A percentile compares a stretch with the other conserved stretches of the same genome.
Conservation (phyloP, 2,329 filamentous ascomycete species). For the Endothia cerciana region DNA sequence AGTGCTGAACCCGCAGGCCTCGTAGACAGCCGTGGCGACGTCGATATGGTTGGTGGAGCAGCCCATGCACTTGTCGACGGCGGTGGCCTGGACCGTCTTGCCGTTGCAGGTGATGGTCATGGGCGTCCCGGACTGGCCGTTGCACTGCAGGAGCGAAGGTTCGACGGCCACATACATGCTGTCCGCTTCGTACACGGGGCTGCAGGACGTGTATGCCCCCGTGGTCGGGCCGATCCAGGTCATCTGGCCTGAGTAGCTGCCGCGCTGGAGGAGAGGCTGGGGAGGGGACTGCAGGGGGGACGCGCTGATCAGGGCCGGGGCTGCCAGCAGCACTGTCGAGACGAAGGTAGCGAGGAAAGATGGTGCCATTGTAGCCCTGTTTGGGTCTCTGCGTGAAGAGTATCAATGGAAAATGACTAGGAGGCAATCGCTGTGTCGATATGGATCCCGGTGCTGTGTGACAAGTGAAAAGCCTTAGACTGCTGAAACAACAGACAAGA, state of each 20-base stretch:
- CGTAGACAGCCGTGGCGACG: conserved; percentile 22
- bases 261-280: conserved; percentile 14
- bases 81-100: conserved; percentile 34
- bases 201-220: conserved; percentile 8
- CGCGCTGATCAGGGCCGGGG: conserved; percentile 1
- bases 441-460: no score
- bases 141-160: conserved; percentile 15
- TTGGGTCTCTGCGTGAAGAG: not conserved
- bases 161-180: conserved; percentile 26
- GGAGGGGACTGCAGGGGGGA: conserved; percentile 4
- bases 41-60: conserved; percentile 16
- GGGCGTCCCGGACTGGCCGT: conserved; percentile 1
- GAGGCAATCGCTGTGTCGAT: not conserved
- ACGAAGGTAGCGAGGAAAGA: not conserved
- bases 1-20: conserved; percentile 3
- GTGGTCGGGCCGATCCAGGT: conserved; percentile 19
- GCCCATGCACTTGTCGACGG: conserved; percentile 30
- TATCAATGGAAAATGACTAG: not conserved
- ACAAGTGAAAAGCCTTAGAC: not conserved
- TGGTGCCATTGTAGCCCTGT: not conserved
- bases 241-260: conserved; percentile 15
- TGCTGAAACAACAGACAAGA: not conserved
- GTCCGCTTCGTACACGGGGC: conserved; percentile 16
- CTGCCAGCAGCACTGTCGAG: not conserved
- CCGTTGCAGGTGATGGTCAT: conserved; percentile 26